phyloP scores from a whole-genome alignment of 1,284 basidiomycete species.

The Puccinia horiana region DNA sequence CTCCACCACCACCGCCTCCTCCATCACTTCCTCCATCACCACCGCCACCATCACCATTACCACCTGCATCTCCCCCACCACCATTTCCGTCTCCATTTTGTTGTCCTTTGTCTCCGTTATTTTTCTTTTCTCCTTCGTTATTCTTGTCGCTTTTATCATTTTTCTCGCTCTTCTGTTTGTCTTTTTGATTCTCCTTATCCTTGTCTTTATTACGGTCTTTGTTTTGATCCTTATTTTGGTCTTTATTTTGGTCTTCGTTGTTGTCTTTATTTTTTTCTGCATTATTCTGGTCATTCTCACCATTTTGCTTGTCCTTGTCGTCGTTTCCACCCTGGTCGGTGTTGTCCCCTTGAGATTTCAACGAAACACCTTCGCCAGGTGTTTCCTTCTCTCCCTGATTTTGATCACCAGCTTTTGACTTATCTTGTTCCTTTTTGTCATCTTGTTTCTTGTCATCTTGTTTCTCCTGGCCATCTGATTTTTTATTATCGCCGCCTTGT shows the following conservation, averaged over 20 bases:
- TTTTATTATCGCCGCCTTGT: neutral
- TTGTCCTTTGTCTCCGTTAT: neutral
- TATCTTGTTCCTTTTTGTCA: conserved; percentile 41
- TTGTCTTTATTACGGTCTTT: conserved; percentile 3
- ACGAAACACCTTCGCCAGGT: neutral
- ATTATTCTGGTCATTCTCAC: neutral
- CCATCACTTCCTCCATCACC: no score
- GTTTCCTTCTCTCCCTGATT: conserved; percentile 42
- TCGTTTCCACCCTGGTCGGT: neutral
- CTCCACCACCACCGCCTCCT: neutral
- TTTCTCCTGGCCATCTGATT: neutral
- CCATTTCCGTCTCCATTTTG: neutral
- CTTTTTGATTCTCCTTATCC: conserved; percentile 40
- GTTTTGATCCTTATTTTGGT: neutral
- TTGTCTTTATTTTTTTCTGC: conserved; percentile 46
- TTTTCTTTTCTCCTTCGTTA: neutral
- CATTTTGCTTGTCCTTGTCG: neutral
- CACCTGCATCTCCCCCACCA: no score
- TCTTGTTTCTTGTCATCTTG: neutral
- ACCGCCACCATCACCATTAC: no score
- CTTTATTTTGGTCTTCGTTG: conserved; percentile 24
- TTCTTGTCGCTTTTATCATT: neutral
- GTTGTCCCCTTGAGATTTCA: neutral
- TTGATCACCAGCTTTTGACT: no score
- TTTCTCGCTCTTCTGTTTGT: neutral